These are phyloP conservation scores for Globisporangium emineosum DNA, from an alignment of 352 stramenopile genomes.

Conservation along the genomic window DNA sequence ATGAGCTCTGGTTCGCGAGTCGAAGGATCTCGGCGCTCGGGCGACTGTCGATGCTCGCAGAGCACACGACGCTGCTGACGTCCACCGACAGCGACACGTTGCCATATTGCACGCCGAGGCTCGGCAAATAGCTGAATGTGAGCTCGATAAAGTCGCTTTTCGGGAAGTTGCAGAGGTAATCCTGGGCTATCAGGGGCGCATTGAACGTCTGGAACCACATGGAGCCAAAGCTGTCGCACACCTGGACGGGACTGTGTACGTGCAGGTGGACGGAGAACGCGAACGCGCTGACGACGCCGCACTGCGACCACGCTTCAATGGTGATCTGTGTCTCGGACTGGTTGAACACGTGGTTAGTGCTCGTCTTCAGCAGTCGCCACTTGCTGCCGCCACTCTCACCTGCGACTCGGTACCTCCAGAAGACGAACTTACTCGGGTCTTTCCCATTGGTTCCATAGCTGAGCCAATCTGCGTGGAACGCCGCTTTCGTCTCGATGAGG, in stretches of 20 bases:
- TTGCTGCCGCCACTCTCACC: constrained; percentile 9
- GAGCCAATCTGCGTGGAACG: constrained; percentile 9
- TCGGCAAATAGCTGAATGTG: constrained; percentile 38
- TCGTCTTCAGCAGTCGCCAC: constrained; percentile 12
- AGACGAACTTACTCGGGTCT: constrained; percentile 13
- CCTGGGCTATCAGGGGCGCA: background rate
- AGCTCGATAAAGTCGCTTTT: constrained; percentile 49
- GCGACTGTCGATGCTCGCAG: constrained; percentile 6
- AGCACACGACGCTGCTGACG: constrained; percentile 10
- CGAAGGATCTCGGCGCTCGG: constrained; percentile 8
- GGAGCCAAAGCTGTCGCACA: constrained; percentile 32
- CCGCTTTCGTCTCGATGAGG: constrained; percentile 9
- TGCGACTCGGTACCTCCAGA: constrained; percentile 21
- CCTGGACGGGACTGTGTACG: constrained; percentile 22
- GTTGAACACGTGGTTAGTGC: constrained; percentile 14
- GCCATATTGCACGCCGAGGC: constrained; percentile 18
- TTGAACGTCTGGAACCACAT: constrained; percentile 45
- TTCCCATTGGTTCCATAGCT: constrained; percentile 6
- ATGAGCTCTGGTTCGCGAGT: background rate
- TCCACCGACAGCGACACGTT: background rate
- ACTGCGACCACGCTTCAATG: constrained; percentile 43
- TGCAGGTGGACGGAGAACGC: constrained; percentile 37
- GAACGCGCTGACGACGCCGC: constrained; percentile 26
- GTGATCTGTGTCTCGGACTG: constrained; percentile 7
- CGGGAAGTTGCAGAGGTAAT: constrained; percentile 27